phyloP scores from a whole-genome alignment of 352 stramenopile species.

The Phytophthora fragariae region DNA sequence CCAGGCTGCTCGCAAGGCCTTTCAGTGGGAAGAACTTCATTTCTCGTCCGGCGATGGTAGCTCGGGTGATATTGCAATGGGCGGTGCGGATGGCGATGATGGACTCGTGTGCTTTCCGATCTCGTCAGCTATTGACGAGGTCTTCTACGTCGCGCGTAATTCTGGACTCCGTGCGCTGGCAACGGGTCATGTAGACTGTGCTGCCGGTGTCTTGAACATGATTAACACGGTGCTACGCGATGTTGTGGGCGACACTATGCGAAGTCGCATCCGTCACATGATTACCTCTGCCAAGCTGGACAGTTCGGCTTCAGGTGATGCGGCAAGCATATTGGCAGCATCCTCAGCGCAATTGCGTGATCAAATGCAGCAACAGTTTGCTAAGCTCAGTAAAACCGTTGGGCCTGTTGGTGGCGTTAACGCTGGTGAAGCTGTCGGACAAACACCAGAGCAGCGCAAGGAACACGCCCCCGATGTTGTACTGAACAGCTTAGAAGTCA shows the following conservation, averaged over 20 bases:
- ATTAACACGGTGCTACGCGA: conserved; percentile 87
- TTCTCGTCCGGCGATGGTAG: conserved; percentile 49
- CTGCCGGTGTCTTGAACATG: conserved; percentile 86
- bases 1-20: conserved; percentile 81
- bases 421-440: conserved; percentile 17
- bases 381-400: conserved; percentile 89
- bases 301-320: conserved; percentile 41
- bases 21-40: conserved; percentile 86
- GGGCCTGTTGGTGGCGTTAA: conserved; percentile 43
- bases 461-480: conserved; percentile 77
- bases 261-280: conserved; percentile 80
- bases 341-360: conserved; percentile 80
- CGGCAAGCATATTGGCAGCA: conserved; percentile 51
- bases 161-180: conserved; percentile 81
- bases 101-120: conserved; percentile 70
- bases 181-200: conserved; percentile 85
- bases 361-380: conserved; percentile 87
- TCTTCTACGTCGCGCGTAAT: conserved; percentile 89
- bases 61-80: conserved; percentile 7
- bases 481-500: conserved; percentile 86
- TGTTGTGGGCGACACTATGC: conserved; percentile 82
- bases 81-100: conserved; percentile 25
- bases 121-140: conserved; percentile 87
- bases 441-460: conserved; percentile 51
- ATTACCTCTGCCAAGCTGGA: conserved; percentile 69